Evolutionary conservation across 495 filamentous ascomycete genomes (phyloP).

Genomic region (Hyaloscypha bicolor): DNA sequence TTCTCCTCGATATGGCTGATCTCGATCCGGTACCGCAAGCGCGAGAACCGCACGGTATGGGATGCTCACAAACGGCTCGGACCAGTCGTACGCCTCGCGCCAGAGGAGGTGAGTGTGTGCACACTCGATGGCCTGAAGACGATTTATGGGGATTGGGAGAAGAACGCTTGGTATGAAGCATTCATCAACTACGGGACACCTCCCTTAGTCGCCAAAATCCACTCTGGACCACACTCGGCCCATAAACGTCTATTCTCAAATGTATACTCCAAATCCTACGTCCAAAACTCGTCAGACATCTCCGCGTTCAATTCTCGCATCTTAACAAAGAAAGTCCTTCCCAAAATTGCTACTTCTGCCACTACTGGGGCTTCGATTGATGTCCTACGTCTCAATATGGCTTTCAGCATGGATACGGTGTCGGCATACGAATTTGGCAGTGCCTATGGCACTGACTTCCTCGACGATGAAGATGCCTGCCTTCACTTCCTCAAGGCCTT

Average conservation of each 20-base stretch:
- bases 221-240: conserved; percentile 49
- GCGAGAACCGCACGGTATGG: conserved; percentile 40
- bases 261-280: conserved; percentile 70
- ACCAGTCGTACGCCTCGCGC: conserved; percentile 55
- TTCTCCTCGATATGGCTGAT: conserved; percentile 63
- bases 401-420: conserved; percentile 57
- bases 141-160: conserved; percentile 23
- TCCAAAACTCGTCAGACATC: conserved; percentile 57
- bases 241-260: conserved; percentile 68
- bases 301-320: conserved; percentile 12
- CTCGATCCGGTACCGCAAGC: conserved; percentile 11
- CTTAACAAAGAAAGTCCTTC: conserved; percentile 11
- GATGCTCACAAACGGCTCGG: conserved; percentile 58
- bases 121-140: conserved; percentile 16
- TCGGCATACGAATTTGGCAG: conserved; percentile 56
- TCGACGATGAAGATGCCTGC: conserved; percentile 35
- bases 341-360: conserved; percentile 18
- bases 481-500: conserved; percentile 6
- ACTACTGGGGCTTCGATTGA: conserved; percentile 34
- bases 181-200: conserved; percentile 24
- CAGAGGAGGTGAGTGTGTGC: conserved; percentile 23
- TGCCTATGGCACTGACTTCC: conserved; percentile 47
- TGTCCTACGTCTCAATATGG: conserved; percentile 53
- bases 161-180: conserved; percentile 13
- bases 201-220: conserved; percentile 34